Evolutionary conservation across 345 rosid species (phyloP).

Genomic region (Litchi chinensis): DNA sequence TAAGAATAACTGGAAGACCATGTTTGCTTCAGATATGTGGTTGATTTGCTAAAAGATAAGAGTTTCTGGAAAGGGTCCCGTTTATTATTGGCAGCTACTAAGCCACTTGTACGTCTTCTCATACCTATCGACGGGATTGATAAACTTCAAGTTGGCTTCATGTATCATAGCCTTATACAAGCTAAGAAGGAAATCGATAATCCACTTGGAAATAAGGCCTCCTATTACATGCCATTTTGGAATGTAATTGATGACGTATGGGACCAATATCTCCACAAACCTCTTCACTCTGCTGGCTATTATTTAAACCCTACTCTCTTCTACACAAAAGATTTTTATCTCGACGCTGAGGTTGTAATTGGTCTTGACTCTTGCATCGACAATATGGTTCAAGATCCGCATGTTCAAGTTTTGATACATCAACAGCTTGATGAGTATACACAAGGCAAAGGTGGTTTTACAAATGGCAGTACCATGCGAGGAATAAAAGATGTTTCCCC

Average conservation of each 20-base stretch:
- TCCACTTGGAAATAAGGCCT: not conserved
- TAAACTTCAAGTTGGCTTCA: not conserved
- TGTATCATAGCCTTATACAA: not conserved
- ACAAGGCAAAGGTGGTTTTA: not conserved
- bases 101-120: not conserved
- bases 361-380: not conserved
- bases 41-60: not conserved
- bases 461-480: not conserved
- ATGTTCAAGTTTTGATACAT: not conserved
- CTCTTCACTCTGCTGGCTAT: not conserved
- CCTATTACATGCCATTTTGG: slow-evolving; percentile 1
- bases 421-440: not conserved
- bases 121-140: not conserved
- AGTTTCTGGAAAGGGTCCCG: not conserved
- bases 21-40: slow-evolving; percentile 33
- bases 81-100: not conserved
- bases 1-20: slow-evolving; percentile 37
- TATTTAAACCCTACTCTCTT: not conserved
- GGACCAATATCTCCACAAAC: not conserved
- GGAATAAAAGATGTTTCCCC: not conserved
- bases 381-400: not conserved
- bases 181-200: not conserved
- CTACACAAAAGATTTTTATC: not conserved
- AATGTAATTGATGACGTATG: not conserved
- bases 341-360: not conserved